Conservation (phyloP, 1,284 basidiomycete genomes). For the Psilocybe mexicana region DNA sequence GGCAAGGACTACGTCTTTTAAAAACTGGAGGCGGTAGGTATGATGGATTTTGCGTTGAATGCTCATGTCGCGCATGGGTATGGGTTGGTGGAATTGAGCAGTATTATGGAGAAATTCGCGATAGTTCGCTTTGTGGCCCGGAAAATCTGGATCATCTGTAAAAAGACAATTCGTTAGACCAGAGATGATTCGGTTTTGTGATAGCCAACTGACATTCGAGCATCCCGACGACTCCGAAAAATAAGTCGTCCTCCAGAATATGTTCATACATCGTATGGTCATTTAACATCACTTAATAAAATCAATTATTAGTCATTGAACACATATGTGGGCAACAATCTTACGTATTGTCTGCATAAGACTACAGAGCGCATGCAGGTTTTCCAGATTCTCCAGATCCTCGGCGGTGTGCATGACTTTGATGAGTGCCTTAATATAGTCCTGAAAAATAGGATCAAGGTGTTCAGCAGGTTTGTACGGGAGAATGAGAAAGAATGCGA, state of each 20-base stretch:
- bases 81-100: conserved; percentile 84
- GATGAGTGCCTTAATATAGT: conserved; percentile 88
- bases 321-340: conserved; percentile 34
- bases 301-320: conserved; percentile 11
- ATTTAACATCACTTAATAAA: conserved; percentile 83
- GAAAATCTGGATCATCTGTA: conserved; percentile 95
- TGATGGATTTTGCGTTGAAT: conserved; percentile 92
- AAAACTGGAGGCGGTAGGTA: conserved; percentile 94
- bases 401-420: conserved; percentile 87
- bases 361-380: conserved; percentile 88
- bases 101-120: conserved; percentile 87
- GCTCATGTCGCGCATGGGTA: conserved; percentile 71
- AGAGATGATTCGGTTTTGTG: conserved; percentile 2
- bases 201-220: conserved; percentile 80
- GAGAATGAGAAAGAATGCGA: neutral
- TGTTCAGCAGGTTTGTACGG: neutral
- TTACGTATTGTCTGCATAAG: conserved; percentile 94
- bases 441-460: conserved; percentile 42
- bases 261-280: conserved; percentile 96
- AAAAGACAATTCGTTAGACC: neutral
- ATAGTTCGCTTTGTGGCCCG: conserved; percentile 93
- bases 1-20: conserved; percentile 97
- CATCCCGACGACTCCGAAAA: conserved; percentile 92
- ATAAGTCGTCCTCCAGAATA: conserved; percentile 91
- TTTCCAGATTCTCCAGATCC: conserved; percentile 86